phyloP scores from a whole-genome alignment of 495 filamentous ascomycete species.

The Trypethelium eluteriae region DNA sequence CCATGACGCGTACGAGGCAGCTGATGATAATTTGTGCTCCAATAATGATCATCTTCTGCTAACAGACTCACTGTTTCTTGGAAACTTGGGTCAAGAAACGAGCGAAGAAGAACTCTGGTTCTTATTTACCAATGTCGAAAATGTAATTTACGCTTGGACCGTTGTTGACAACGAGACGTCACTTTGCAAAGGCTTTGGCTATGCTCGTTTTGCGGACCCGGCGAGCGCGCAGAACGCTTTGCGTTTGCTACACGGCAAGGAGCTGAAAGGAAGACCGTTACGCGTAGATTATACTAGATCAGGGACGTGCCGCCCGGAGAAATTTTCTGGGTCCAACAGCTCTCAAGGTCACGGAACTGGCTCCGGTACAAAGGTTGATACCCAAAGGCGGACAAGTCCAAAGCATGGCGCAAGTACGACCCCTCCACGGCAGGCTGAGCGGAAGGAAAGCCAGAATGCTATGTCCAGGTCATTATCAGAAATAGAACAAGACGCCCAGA shows the following conservation, averaged over 20 bases:
- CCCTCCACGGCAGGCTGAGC: too few species aligned
- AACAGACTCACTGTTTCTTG: background rate
- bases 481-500: too few species aligned
- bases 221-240: background rate
- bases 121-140: background rate
- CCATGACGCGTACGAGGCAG: background rate
- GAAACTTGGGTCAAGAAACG: background rate
- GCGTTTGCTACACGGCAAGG: background rate
- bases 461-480: too few species aligned
- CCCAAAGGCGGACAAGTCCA: background rate
- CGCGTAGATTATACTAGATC: background rate
- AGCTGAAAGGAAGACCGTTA: background rate
- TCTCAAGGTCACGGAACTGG: background rate
- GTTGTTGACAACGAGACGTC: conserved; percentile 1
- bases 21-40: background rate
- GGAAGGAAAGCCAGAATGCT: too few species aligned
- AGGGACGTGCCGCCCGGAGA: background rate
- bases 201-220: background rate
- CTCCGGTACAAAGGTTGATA: background rate
- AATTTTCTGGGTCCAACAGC: background rate
- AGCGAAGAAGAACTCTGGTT: background rate
- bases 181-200: conserved; percentile 1
- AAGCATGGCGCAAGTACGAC: too few species aligned
- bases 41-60: background rate
- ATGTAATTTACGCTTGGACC: background rate